A percentile compares a stretch with the other conserved stretches of the same genome.
Evolutionary conservation across 1,284 basidiomycete genomes (phyloP).

Genomic region (Austroboletus niveus): DNA sequence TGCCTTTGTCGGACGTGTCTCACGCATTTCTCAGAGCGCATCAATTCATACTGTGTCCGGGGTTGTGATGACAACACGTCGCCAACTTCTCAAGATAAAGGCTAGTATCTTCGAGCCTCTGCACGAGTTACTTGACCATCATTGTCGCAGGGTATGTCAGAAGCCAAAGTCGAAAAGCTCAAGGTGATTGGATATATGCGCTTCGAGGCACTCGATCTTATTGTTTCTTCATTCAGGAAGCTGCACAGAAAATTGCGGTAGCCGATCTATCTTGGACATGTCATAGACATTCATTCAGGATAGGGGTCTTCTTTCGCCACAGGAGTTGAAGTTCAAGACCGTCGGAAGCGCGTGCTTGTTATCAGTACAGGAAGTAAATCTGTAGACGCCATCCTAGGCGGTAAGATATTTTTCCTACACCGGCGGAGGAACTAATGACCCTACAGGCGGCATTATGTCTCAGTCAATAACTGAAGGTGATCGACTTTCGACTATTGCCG

Average conservation of each 20-base stretch:
- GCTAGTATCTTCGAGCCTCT: conserved; percentile 38
- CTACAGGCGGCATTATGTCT: conserved; percentile 77
- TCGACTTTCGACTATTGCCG: background rate
- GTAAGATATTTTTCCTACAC: conserved; percentile 38
- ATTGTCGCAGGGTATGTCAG: conserved; percentile 67
- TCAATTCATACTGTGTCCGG: conserved; percentile 79
- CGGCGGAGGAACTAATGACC: background rate
- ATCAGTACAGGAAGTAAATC: conserved; percentile 91
- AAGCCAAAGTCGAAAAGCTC: conserved; percentile 94
- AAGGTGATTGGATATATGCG: conserved; percentile 55
- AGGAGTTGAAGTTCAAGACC: conserved; percentile 85
- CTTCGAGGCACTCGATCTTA: conserved; percentile 2
- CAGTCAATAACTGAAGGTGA: conserved; percentile 90
- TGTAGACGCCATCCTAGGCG: conserved; percentile 85
- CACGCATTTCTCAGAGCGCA: conserved; percentile 46
- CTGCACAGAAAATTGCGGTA: conserved; percentile 81
- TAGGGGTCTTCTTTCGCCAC: conserved; percentile 88
- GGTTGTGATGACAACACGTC: conserved; percentile 82
- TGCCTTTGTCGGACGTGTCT: background rate
- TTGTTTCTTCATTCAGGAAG: conserved; percentile 55
- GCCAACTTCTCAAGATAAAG: conserved; percentile 90
- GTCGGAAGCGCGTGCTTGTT: conserved; percentile 72
- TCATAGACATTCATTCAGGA: conserved; percentile 2
- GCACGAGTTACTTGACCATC: conserved; percentile 6
- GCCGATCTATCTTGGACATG: background rate